Evolutionary conservation across 176 grass and related monocot genomes (phyloP), one percentile per base, ranked within the genome.

Genomic region (Urochloa ruziziensis): DNA sequence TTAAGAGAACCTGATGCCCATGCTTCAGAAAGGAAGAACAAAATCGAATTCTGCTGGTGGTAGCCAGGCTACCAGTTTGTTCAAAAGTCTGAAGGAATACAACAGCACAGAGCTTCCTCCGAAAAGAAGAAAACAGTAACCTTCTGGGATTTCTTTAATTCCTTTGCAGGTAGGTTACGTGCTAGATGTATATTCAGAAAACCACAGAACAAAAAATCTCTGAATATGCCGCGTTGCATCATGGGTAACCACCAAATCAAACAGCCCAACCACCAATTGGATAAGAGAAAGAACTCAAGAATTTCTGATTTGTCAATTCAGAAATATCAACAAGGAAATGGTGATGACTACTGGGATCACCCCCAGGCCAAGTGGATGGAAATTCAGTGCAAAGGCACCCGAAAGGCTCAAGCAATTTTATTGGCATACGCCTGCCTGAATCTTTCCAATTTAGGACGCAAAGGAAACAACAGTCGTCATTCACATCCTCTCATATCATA

Each of bases 401-500:
- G 27, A 6, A 68, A 10, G 44, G 30, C 15, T 72, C 46, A 52
- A 48, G 37, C 84, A 18, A 66, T 79, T 79, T 86, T 77, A 77
- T 90, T 81, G 48, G 74, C 9, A 39, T n/a, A 48, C 24, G 12
- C 60, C 81, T 39, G 37, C 62, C 39, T 60, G 66, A 86, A 79
- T 27, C 23, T 66, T 86, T 43, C 1, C n/a, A 57, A 68, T 60
- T 79, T 74, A 79, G 34, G 73, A 40, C 5, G 5, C 37, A 11
- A 79, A 32, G 37, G 17, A n/a, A 42, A 65, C 28, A 65, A 58
- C 46, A 77, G 74, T 79, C 24, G 73, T 69, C 80, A 83, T 83
- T 73, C 73, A 83, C 39, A 90, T 90, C 84, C 75, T 86, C 84
- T 61, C 30, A 40, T 35, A 57, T 66, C 49, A 90, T 61, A 79